Conservation (phyloP, 2,329 filamentous ascomycete genomes). For the Stagonosporopsis tanaceti region DNA sequence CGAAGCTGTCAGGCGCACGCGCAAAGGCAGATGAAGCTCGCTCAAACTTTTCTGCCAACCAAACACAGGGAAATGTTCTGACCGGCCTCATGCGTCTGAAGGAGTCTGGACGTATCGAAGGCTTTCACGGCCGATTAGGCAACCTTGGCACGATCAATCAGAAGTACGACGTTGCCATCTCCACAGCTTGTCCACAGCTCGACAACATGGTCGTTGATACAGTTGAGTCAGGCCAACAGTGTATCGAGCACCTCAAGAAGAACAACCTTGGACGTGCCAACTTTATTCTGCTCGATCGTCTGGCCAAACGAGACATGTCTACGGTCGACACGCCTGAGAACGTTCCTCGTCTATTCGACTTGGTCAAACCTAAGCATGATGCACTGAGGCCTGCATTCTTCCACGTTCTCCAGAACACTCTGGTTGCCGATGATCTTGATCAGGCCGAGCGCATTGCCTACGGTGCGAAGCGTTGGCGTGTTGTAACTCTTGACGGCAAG, state of each 20-base stretch:
- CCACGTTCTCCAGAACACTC: conserved; percentile 91
- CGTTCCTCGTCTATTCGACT: conserved; percentile 89
- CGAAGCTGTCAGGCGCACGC: conserved; percentile 85
- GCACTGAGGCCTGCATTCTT: conserved; percentile 92
- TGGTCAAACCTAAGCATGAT: conserved; percentile 88
- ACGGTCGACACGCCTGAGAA: conserved; percentile 88
- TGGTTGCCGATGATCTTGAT: conserved; percentile 90
- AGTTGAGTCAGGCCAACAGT: conserved; percentile 95
- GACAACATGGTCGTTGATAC: conserved; percentile 98
- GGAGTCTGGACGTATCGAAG: conserved; percentile 94
- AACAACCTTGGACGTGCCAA: conserved; percentile 96
- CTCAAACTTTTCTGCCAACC: conserved; percentile 85
- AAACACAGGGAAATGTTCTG: conserved; percentile 92
- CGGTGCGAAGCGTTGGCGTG: conserved; percentile 90
- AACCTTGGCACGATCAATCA: conserved; percentile 93
- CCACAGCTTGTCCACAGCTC: conserved; percentile 88
- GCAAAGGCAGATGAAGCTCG: conserved; percentile 97
- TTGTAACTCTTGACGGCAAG: conserved; percentile 93
- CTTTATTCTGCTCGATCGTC: conserved; percentile 93
- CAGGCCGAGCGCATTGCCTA: conserved; percentile 98
- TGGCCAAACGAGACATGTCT: conserved; percentile 79
- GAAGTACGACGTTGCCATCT: conserved; percentile 97
- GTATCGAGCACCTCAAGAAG: conserved; percentile 96
- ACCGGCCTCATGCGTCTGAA: conserved; percentile 92
- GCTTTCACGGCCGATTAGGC: conserved; percentile 93